Percentiles rank a stretch among this genome's conserved stretches.
These are phyloP conservation scores for Macrophomina phaseolina DNA, from an alignment of 2,329 filamentous ascomycete species.

Conservation along the genomic window DNA sequence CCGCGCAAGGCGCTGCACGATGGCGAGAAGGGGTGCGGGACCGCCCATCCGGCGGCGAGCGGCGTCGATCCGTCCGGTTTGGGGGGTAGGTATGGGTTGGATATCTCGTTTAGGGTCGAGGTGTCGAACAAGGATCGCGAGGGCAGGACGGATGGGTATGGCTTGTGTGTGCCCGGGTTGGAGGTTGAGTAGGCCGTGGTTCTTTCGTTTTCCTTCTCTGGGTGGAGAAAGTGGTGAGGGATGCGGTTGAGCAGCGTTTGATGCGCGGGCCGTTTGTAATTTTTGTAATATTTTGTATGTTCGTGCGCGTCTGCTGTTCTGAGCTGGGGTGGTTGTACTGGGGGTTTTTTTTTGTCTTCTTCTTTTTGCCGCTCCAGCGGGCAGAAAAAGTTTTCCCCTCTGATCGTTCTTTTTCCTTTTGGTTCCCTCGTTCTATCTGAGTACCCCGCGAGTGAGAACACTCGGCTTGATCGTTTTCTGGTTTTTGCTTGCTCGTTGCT, in stretches of 20 bases:
- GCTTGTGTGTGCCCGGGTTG: slow-evolving; percentile 55
- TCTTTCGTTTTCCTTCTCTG: not conserved
- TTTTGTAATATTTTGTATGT: not conserved
- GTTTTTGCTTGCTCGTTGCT: too few relatives aligned
- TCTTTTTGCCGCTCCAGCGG: too few relatives aligned
- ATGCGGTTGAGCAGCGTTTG: too few relatives aligned
- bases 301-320: too few relatives aligned
- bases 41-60: slow-evolving; percentile 73
- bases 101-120: slow-evolving; percentile 56
- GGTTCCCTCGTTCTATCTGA: too few relatives aligned
- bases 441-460: too few relatives aligned
- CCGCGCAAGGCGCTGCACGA: slow-evolving; percentile 69
- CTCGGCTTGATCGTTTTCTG: too few relatives aligned
- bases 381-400: too few relatives aligned
- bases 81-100: slow-evolving; percentile 52
- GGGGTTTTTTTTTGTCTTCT: not conserved
- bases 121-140: slow-evolving; percentile 50
- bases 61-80: slow-evolving; percentile 50
- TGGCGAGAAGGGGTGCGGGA: slow-evolving; percentile 81
- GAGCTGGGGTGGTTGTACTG: too few relatives aligned
- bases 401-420: too few relatives aligned
- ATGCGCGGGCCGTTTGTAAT: not conserved
- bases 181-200: slow-evolving; percentile 28
- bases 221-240: too few relatives aligned
- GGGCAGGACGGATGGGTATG: slow-evolving; percentile 57